Evolutionary conservation across 2,329 filamentous ascomycete genomes (phyloP), one percentile per base, ranked within the genome.

Genomic region (Alternaria atra): DNA sequence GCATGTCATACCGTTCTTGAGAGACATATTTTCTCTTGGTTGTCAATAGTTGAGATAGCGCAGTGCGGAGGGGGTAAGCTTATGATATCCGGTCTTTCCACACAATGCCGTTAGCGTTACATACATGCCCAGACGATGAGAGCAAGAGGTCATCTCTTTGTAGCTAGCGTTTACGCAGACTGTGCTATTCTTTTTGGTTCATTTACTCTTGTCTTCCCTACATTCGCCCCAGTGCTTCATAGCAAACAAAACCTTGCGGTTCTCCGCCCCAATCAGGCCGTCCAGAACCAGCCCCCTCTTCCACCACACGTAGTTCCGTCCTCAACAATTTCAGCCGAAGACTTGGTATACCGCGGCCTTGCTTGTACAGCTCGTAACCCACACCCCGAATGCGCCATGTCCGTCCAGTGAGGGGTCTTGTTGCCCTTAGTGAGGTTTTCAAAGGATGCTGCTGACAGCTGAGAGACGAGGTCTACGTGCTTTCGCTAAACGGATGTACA

Each of bases 1-100:
- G 29, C 43, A 29, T 39, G 23, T 30, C 54, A 63, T 61, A 51
- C 10, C 37, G 17, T 42, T 53, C 0, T 17, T 23, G 27, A n/a
- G 17, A 37, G 23, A 47, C n/a, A n/a, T 27, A 9, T 25, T 5
- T 50, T 9, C 23, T 12, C 32, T 32, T n/a, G 12, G 4, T 15
- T 15, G 15, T 12, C 12, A 25, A 17, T 6, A 13, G 34, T 15
- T 20, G 17, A 6, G n/a, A 40, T 13, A 40, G 13, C 4, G 17
- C 9, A 40, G 17, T 40, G 8, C 4, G 20, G 6, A 47, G n/a
- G 40, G 5, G 32, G 27, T 53, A 58, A 58, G 48, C 40, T 35
- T 39, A 25, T 30, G 8, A 39, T 55, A 23, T 20, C 13, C 5
- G 39, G 17, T 23, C 23, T 40, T 9, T 13, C 35, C 8, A 13